A percentile compares a stretch with the other conserved stretches of the same genome.
Conservation (phyloP, 2,329 filamentous ascomycete genomes). For the Talaromyces piceae region DNA sequence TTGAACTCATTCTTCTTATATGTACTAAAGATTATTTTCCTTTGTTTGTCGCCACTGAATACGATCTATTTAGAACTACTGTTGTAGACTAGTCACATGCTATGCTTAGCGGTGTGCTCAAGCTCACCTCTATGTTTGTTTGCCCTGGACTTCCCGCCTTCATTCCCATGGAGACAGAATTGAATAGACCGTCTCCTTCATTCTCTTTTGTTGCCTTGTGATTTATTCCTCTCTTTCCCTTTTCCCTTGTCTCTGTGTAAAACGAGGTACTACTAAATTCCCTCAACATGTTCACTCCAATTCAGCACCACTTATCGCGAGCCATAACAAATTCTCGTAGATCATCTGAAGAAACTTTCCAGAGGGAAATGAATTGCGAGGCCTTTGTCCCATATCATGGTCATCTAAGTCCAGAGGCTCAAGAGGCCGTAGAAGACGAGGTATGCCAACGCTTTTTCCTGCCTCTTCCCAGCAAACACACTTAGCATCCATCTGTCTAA, state of each 20-base stretch:
- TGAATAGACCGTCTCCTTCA: too few relatives aligned
- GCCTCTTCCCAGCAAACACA: neutral
- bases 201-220: too few relatives aligned
- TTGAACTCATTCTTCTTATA: constrained; percentile 9
- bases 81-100: neutral
- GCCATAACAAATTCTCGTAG: neutral
- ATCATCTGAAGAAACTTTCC: neutral
- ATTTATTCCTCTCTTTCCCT: too few relatives aligned
- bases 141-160: neutral
- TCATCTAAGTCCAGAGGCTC: neutral
- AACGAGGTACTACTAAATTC: neutral
- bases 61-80: constrained; percentile 9
- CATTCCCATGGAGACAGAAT: neutral
- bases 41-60: constrained; percentile 11
- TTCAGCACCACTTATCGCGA: neutral
- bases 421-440: constrained; percentile 1
- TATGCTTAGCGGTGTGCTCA: neutral
- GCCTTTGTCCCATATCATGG: neutral
- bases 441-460: neutral
- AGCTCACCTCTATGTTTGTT: neutral
- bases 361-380: neutral
- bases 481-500: too few relatives aligned
- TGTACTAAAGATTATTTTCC: constrained; percentile 14
- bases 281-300: neutral
- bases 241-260: too few relatives aligned